Evolutionary conservation across 768 basidiomycete species (phyloP), one percentile per base, ranked within the genome.

Genomic region (Amanita thiersii): DNA sequence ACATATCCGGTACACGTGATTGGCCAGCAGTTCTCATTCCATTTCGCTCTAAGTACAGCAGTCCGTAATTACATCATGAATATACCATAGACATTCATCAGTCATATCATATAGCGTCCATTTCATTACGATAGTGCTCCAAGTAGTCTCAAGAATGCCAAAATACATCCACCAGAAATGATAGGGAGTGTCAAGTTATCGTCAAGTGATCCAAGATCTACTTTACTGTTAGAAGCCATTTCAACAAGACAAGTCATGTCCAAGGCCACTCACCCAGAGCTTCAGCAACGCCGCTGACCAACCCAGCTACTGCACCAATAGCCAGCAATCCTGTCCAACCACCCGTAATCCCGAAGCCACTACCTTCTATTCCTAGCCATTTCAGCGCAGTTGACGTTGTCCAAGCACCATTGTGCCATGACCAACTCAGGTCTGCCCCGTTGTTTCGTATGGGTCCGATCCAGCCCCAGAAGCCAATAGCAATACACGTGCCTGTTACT

Each of bases 111-210:
- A n/a, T n/a, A 7, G n/a, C n/a, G 26, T 35, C 33, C 6, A 35
- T 17, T 14, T 31, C 23, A 56, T 5, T 61, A 57, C 11, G 57
- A 50, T 11, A 61, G 56, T 23, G 59, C 45, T n/a, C 62, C 59
- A 12, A 66, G 46, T 15, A 68, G 44, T 47, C 67, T 70, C 40
- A 72, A 49, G 52, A 72, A 69, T 6, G 62, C 69, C 12, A 63
- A 51, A 28, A 72, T 57, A 38, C 67, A 73, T 12, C 77, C 85
- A 2, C 91, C 91, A 4, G 88, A 81, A 42, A 93, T 76, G 54
- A 94, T 79, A 3, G 92, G 92, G 18, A 96, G 62, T 5, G 88
- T 93, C 18, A 96, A 59, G 56, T 96, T 94, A 55, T 96, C 92
- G 53, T 96, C 92, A 28, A 90, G 56, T 0, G 72, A 74, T 12